A percentile compares a stretch with the other conserved stretches of the same genome.
Evolutionary conservation across 441 rosid genomes (phyloP).

Genomic region (Populus hybrid): DNA sequence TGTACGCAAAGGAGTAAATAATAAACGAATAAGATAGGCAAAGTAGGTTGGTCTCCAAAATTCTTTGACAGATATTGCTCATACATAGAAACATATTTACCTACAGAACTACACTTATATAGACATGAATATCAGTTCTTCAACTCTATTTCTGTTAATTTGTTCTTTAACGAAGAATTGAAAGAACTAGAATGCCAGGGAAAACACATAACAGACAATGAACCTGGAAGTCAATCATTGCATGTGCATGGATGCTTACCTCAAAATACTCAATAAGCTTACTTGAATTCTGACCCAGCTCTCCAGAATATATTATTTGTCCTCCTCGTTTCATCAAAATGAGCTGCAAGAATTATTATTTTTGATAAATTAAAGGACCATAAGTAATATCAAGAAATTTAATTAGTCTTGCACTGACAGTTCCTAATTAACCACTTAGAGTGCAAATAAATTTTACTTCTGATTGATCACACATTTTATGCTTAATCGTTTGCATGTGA

Average conservation of each 20-base stretch:
- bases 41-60: not conserved
- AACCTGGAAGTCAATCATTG: not conserved
- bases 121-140: not conserved
- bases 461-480: not conserved
- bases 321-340: constrained; percentile 48
- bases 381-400: not conserved
- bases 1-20: not conserved
- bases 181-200: not conserved
- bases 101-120: too few species aligned
- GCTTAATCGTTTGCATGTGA: not conserved
- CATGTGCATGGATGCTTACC: constrained; percentile 15
- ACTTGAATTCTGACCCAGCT: constrained; percentile 35
- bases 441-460: not conserved
- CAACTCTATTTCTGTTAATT: not conserved
- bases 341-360: constrained; percentile 24
- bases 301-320: constrained; percentile 35
- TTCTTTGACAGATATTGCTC: not conserved
- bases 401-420: not conserved
- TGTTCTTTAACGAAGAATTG: too few species aligned
- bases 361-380: not conserved
- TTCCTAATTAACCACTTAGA: not conserved
- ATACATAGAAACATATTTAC: not conserved
- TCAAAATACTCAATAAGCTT: constrained; percentile 39
- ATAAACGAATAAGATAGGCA: not conserved
- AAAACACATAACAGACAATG: not conserved